These are phyloP conservation scores for Ophidiomyces ophidiicola DNA, from an alignment of 2,329 filamentous ascomycete genomes.

Conservation along the genomic window DNA sequence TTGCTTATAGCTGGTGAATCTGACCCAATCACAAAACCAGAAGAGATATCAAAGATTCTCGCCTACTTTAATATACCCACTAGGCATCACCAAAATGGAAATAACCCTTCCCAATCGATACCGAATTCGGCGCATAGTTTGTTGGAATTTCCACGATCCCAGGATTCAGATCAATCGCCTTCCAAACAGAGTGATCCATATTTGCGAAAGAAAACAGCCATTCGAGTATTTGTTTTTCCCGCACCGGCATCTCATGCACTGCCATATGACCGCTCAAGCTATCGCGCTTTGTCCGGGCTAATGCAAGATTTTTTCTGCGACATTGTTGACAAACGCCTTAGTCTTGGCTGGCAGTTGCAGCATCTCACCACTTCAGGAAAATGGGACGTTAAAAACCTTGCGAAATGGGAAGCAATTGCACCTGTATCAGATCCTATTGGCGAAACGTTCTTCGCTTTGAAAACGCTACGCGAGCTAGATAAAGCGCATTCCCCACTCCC, in stretches of 20 bases:
- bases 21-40: slow-evolving; percentile 63
- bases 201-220: slow-evolving; percentile 36
- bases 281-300: slow-evolving; percentile 64
- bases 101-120: not conserved
- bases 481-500: slow-evolving; percentile 62
- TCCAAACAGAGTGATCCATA: slow-evolving; percentile 40
- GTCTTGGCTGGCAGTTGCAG: slow-evolving; percentile 80
- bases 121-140: not conserved
- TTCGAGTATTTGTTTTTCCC: slow-evolving; percentile 61
- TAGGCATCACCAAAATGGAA: not conserved
- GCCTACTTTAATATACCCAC: slow-evolving; percentile 18
- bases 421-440: slow-evolving; percentile 71
- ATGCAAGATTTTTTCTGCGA: slow-evolving; percentile 69
- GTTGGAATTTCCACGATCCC: slow-evolving; percentile 3
- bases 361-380: slow-evolving; percentile 82
- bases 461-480: slow-evolving; percentile 84
- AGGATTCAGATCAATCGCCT: slow-evolving; percentile 19
- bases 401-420: slow-evolving; percentile 71
- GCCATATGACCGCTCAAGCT: slow-evolving; percentile 64
- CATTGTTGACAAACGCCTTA: slow-evolving; percentile 64
- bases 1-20: slow-evolving; percentile 66
- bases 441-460: slow-evolving; percentile 74
- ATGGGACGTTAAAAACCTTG: slow-evolving; percentile 95
- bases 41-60: slow-evolving; percentile 57
- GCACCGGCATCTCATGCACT: slow-evolving; percentile 71